phyloP scores from a whole-genome alignment of 371 early-diverging fungal species.

The Cladochytrium tenue region DNA sequence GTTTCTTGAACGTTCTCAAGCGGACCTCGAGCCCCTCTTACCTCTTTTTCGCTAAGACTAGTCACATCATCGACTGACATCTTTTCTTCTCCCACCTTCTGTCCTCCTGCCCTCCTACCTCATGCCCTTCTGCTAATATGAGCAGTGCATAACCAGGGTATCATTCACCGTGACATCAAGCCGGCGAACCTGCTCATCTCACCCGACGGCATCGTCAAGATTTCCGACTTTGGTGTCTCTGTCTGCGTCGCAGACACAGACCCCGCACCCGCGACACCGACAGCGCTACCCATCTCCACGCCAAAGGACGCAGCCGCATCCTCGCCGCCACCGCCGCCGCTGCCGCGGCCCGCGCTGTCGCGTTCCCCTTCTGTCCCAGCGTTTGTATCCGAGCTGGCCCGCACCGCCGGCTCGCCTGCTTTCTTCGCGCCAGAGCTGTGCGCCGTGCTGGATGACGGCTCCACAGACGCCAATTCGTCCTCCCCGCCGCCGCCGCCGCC shows the following conservation, averaged over 20 bases:
- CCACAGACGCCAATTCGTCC: slow-evolving; percentile 11
- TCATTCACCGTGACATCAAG: slow-evolving; percentile 95
- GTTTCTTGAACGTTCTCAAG: too few relatives aligned
- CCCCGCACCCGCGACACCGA: too few relatives aligned
- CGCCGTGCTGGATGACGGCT: slow-evolving; percentile 59
- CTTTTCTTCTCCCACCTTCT: too few relatives aligned
- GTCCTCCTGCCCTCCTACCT: too few relatives aligned
- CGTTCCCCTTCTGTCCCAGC: slow-evolving; percentile 30
- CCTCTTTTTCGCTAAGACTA: too few relatives aligned
- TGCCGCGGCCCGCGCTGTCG: too few relatives aligned
- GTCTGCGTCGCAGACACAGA: slow-evolving; percentile 42
- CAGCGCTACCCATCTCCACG: too few relatives aligned
- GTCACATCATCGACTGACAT: too few relatives aligned
- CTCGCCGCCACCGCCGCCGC: too few relatives aligned
- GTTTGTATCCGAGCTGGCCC: slow-evolving; percentile 67
- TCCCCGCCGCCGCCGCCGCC: neutral
- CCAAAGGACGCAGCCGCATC: too few relatives aligned
- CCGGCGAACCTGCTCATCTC: slow-evolving; percentile 87
- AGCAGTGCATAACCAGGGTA: slow-evolving; percentile 85
- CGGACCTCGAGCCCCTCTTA: too few relatives aligned
- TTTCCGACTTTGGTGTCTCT: slow-evolving; percentile 95
- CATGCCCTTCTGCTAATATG: too few relatives aligned
- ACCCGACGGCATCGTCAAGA: slow-evolving; percentile 78
- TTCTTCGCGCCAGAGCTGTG: slow-evolving; percentile 98
- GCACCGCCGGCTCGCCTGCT: slow-evolving; percentile 95